Conservation (phyloP, 1,139 yeast species). For the Suhomyces anneliseae region DNA sequence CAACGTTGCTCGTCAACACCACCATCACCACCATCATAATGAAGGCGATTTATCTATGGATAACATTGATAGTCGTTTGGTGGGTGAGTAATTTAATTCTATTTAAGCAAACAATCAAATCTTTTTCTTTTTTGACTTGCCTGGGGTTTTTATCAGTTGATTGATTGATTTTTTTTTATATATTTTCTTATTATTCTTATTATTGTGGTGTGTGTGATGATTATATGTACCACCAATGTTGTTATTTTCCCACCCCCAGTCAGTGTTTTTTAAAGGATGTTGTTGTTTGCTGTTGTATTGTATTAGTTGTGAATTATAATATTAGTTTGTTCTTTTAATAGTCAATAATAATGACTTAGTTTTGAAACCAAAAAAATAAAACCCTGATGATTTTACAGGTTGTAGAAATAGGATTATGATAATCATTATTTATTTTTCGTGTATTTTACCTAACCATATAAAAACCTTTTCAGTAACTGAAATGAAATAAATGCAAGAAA, state of each 20-base stretch:
- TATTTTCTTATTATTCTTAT: neutral
- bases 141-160: neutral
- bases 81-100: conserved; percentile 35
- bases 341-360: neutral
- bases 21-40: conserved; percentile 23
- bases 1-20: conserved; percentile 29
- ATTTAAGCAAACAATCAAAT: no score
- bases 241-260: no score
- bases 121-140: neutral
- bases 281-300: neutral
- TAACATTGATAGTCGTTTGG: conserved; percentile 49
- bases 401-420: no score
- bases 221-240: no score
- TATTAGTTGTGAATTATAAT: neutral
- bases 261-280: no score
- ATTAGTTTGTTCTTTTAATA: no score
- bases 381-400: no score
- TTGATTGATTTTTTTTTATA: neutral
- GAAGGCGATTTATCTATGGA: conserved; percentile 46
- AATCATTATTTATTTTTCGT: no score
- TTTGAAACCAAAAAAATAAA: no score
- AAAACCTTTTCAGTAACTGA: no score
- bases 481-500: no score
- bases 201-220: neutral
- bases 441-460: no score